A percentile compares a stretch with the other conserved stretches of the same genome.
These are phyloP conservation scores for Lecanicillium sp. DNA, from an alignment of 2,329 filamentous ascomycete species.

Conservation along the genomic window DNA sequence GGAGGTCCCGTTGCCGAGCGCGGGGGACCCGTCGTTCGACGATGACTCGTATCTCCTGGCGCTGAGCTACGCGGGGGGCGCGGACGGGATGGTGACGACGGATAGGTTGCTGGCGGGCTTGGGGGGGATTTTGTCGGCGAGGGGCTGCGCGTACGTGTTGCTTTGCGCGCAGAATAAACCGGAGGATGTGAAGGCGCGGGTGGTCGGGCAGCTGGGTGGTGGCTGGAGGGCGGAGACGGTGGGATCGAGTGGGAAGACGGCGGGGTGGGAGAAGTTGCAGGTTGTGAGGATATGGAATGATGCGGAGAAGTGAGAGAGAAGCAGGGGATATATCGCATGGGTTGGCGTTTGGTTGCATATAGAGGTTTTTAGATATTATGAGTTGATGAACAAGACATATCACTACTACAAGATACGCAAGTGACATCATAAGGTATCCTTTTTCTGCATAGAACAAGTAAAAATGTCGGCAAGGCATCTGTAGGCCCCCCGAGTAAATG, in stretches of 20 bases:
- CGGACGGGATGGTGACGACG: conserved; percentile 91
- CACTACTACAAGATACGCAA: not conserved
- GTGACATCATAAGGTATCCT: not conserved
- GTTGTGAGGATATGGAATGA: conserved; percentile 79
- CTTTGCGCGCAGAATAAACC: conserved; percentile 90
- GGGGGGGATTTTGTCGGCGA: conserved; percentile 53
- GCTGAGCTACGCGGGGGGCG: conserved; percentile 82
- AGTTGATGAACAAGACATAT: conserved; percentile 3
- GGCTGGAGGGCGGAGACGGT: conserved; percentile 73
- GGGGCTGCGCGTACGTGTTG: conserved; percentile 82
- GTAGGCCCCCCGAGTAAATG: conserved; percentile 2
- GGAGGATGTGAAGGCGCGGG: conserved; percentile 59
- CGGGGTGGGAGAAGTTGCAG: conserved; percentile 90
- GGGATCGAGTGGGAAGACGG: conserved; percentile 75
- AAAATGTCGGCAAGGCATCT: not conserved
- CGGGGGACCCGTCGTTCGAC: conserved; percentile 53
- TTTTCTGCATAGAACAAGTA: not conserved
- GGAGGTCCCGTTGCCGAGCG: conserved; percentile 21
- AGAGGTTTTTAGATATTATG: conserved; percentile 6
- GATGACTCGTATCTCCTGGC: conserved; percentile 77
- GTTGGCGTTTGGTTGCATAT: conserved; percentile 1
- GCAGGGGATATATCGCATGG: not conserved
- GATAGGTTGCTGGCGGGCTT: conserved; percentile 68
- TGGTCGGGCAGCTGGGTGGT: conserved; percentile 43
- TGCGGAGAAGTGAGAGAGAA: not conserved